A percentile compares a stretch with the other conserved stretches of the same genome.
phyloP scores from a whole-genome alignment of 495 filamentous ascomycete genomes.

The Elasticomyces elasticus region DNA sequence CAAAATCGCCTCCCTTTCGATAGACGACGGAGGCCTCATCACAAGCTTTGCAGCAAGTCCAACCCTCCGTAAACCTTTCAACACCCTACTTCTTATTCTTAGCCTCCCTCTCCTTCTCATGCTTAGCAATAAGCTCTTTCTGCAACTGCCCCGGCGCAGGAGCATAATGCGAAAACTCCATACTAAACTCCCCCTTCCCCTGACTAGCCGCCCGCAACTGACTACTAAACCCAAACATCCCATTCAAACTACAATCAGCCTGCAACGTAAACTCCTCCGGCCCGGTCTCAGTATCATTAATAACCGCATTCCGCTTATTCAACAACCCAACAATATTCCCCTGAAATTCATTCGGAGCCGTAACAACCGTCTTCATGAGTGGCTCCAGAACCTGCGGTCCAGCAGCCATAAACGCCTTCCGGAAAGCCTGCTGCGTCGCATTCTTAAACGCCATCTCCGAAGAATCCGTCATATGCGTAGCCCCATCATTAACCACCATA shows the following conservation, averaged over 20 bases:
- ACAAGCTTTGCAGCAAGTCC: no score
- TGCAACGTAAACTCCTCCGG: conserved; percentile 90
- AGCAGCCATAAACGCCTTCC: conserved; percentile 77
- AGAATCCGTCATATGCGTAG: conserved; percentile 96
- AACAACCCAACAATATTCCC: conserved; percentile 87
- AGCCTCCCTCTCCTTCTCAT: conserved; percentile 74
- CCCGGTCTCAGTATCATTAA: conserved; percentile 92
- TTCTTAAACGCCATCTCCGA: conserved; percentile 98
- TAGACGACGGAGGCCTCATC: no score
- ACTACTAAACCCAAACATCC: conserved; percentile 93
- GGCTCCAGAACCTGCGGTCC: conserved; percentile 81
- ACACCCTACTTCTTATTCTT: conserved; percentile 55
- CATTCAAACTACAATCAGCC: conserved; percentile 85
- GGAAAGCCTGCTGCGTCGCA: conserved; percentile 93
- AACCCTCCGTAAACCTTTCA: conserved; percentile 24
- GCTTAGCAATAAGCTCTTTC: conserved; percentile 80
- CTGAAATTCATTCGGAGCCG: conserved; percentile 95
- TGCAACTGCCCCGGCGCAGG: conserved; percentile 81
- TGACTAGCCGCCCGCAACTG: conserved; percentile 89
- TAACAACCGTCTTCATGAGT: conserved; percentile 95
- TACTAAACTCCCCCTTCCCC: conserved; percentile 96
- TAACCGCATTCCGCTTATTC: conserved; percentile 93
- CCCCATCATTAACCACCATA: conserved; percentile 95
- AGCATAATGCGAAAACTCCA: conserved; percentile 97
- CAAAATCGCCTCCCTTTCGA: no score